Base-by-base conservation (phyloP, 2,329 filamentous ascomycete genomes). In the Penicillium thymicola region DNA sequence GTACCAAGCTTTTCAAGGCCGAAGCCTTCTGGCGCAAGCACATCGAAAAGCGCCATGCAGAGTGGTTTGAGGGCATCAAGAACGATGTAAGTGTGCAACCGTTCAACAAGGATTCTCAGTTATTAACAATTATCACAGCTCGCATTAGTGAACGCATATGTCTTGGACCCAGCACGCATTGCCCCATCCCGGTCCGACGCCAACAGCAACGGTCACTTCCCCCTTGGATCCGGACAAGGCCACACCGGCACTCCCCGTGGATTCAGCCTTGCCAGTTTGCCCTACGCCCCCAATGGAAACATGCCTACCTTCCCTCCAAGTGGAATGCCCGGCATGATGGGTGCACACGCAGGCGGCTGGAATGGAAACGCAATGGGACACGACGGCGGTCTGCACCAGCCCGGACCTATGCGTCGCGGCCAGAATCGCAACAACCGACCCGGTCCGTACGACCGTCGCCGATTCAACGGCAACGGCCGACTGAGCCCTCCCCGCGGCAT, bases 11-110 rank as follows among this genome's bases (percentile, higher is more conserved):
- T 8, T 99, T 99, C 82, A 97, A 97, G 75, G 94, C 94, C 57
- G 89, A 96, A 42, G 86, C 93, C 66, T 99, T 99, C 73, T 99
- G 95, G 93, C 88, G 87, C 69, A 99, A 99, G 80, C 94, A 99
- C 68, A 88, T 97, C 16, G 93, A 97, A 76, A 99, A 99, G 78
- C 87, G 95, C 56, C 94, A 99, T 72, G 73, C 84, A 0, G 93
- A 97, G 52, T 99, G 92, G 89, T 82, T 89, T 43, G 88, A 92
- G 34, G 83, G 79, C 51, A 78, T 97, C 62, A 89, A 88, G 72
- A 86, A 88, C 70, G 93, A 97, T 78, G 92, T 96, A 81, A 80
- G 86, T 80, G 14, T 43, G n/a, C 37, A 18, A 37, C 14, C 4
- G 34, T 16, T 11, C 11, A n/a, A 10, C 30, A 1, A 7, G 2